phyloP scores from a whole-genome alignment of 495 filamentous ascomycete species.

The Lepraria neglecta region DNA sequence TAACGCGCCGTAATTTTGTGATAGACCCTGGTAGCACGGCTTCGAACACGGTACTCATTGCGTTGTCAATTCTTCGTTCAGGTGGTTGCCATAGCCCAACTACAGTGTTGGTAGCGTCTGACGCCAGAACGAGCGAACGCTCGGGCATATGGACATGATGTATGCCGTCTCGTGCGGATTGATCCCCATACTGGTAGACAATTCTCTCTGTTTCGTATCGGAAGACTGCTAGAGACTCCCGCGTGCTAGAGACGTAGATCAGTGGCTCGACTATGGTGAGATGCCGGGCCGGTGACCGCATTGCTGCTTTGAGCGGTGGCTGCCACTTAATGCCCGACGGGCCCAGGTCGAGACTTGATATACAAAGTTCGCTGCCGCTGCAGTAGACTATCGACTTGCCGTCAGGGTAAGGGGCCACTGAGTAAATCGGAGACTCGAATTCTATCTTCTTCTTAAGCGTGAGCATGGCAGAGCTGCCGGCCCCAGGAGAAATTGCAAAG shows the following conservation, averaged over 20 bases:
- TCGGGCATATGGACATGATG: slow-evolving; percentile 36
- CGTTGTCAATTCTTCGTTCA: slow-evolving; percentile 33
- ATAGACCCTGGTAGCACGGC: slow-evolving; percentile 46
- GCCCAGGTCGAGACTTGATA: slow-evolving; percentile 16
- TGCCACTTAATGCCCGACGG: slow-evolving; percentile 29
- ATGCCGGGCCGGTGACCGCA: slow-evolving; percentile 40
- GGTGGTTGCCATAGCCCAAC: slow-evolving; percentile 47
- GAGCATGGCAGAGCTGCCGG: neutral
- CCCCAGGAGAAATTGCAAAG: slow-evolving; percentile 5
- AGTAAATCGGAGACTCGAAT: slow-evolving; percentile 37
- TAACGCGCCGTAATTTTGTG: slow-evolving; percentile 40
- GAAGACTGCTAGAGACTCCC: slow-evolving; percentile 39
- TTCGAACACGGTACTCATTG: slow-evolving; percentile 45
- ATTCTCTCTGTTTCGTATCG: slow-evolving; percentile 34
- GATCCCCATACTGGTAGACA: slow-evolving; percentile 34
- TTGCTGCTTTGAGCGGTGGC: slow-evolving; percentile 29
- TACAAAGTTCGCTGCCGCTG: slow-evolving; percentile 21
- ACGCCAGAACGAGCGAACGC: slow-evolving; percentile 31
- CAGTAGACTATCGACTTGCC: slow-evolving; percentile 26
- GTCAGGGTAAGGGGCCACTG: slow-evolving; percentile 40
- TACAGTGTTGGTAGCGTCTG: slow-evolving; percentile 37
- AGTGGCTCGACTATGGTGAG: slow-evolving; percentile 38
- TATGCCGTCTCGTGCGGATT: slow-evolving; percentile 36
- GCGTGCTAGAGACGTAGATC: slow-evolving; percentile 42
- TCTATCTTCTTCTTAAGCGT: slow-evolving; percentile 37